Conservation (phyloP, 768 basidiomycete species). For the Kwoniella newhampshirensis region DNA sequence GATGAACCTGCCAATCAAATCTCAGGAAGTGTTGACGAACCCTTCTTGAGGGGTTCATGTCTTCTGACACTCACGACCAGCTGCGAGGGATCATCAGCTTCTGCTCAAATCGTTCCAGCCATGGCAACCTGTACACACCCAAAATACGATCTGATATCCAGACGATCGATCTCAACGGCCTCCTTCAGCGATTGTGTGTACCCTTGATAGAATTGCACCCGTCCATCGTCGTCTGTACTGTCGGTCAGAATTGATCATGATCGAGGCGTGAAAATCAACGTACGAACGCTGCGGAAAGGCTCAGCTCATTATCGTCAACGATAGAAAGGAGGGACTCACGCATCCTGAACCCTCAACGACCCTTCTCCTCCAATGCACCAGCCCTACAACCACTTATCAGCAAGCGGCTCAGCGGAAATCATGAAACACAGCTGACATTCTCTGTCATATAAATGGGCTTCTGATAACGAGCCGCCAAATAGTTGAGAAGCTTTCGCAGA, state of each 20-base stretch:
- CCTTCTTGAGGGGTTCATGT: too few relatives aligned
- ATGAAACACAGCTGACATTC: slow-evolving; percentile 26
- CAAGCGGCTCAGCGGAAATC: background rate
- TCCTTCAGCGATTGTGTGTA: slow-evolving; percentile 34
- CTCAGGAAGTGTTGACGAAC: too few relatives aligned
- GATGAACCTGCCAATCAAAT: slow-evolving; percentile 13
- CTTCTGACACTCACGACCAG: slow-evolving; percentile 30
- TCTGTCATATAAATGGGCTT: slow-evolving; percentile 49
- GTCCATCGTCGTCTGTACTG: slow-evolving; percentile 38
- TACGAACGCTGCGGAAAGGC: slow-evolving; percentile 9
- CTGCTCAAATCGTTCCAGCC: too few relatives aligned
- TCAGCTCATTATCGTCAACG: background rate
- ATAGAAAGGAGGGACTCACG: slow-evolving; percentile 24
- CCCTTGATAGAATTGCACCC: slow-evolving; percentile 39
- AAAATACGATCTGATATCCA: slow-evolving; percentile 42
- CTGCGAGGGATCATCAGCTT: background rate
- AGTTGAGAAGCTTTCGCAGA: slow-evolving; percentile 40
- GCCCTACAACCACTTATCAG: slow-evolving; percentile 2
- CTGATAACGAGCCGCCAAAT: slow-evolving; percentile 43
- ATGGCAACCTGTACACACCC: slow-evolving; percentile 10
- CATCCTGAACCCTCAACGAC: slow-evolving; percentile 24
- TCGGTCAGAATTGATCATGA: slow-evolving; percentile 2
- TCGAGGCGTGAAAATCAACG: background rate
- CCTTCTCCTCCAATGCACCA: slow-evolving; percentile 34
- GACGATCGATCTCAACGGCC: slow-evolving; percentile 40